Base-by-base conservation (phyloP, 2,329 filamentous ascomycete genomes). In the Epichloe gansuensis region DNA sequence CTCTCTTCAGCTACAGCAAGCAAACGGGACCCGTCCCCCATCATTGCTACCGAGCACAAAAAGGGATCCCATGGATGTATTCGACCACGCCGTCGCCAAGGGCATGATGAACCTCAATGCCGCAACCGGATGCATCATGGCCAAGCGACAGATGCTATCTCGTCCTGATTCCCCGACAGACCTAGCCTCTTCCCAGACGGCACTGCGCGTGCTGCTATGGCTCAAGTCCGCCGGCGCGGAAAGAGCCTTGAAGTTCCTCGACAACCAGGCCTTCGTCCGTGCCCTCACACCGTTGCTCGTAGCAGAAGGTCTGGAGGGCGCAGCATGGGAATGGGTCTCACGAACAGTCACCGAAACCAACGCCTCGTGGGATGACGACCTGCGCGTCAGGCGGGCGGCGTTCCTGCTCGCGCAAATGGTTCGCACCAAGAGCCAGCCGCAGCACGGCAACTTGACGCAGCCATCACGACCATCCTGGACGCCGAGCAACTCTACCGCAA, bases 21-120 rank as follows among this genome's bases (percentile, higher is more conserved):
- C 56, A 62, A 25, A 54, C 59, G 12, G 57, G 56, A 13, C 54
- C 61, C 34, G 53, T 53, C 57, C 59, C 1, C 53, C 45, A 47
- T 21, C 48, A 17, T 37, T 25, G 7, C 35, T 55, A 38, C 46
- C 50, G 28, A 28, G 43, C 3, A 55, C 59, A n/a, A 61, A 63
- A 48, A 63, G 66, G 34, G 72, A 76, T 44, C 76, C 75, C 3
- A 75, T 78, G 67, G 70, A 75, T 41, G 71, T 81, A 3, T 82
- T 82, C 54, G 73, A 80, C 56, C 69, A 72, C 53, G 79, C 78
- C 17, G 77, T 78, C 2, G 70, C 75, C 12, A 72, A 70, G 59
- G 77, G 77, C 39, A 69, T 82, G 58, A 80, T 82, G 78, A 81
- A 71, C 4, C 61, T 72, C 1, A 67, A 69, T 41, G 72, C 75